Percentiles rank a stretch among this genome's conserved stretches.
These are phyloP conservation scores for Aureobasidium leucospermi DNA, from an alignment of 2,329 filamentous ascomycete species.

Conservation along the genomic window DNA sequence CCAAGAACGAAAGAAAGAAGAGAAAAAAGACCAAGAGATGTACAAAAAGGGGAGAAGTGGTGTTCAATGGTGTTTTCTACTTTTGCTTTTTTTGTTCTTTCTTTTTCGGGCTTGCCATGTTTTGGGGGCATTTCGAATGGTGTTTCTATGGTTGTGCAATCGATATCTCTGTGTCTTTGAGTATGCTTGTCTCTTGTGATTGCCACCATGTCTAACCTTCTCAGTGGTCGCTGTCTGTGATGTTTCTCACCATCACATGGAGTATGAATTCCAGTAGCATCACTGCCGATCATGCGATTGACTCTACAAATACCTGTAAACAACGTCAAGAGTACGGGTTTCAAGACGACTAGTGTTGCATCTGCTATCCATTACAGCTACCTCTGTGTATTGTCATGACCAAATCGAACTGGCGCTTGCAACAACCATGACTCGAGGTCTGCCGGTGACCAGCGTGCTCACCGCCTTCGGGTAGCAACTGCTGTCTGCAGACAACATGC, in stretches of 20 bases:
- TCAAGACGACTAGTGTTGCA: too few relatives aligned
- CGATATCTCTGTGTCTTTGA: background rate
- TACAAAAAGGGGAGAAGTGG: background rate
- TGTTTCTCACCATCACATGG: too few relatives aligned
- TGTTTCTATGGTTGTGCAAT: conserved; percentile 1
- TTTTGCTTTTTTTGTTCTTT: background rate
- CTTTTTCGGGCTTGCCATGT: background rate
- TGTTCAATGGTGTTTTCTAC: background rate
- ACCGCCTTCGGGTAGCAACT: background rate
- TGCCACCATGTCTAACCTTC: too few relatives aligned
- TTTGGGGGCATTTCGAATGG: background rate
- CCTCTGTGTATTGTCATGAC: too few relatives aligned
- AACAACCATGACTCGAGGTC: background rate
- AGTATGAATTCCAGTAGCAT: too few relatives aligned
- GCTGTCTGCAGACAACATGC: background rate
- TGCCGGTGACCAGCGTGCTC: background rate
- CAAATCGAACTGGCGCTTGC: too few relatives aligned
- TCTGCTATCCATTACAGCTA: too few relatives aligned
- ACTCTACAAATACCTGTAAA: too few relatives aligned
- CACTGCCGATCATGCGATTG: too few relatives aligned
- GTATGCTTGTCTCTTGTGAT: background rate
- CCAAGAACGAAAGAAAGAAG: background rate
- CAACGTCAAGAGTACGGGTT: too few relatives aligned
- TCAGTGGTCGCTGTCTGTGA: too few relatives aligned
- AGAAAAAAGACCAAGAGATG: background rate